Evolutionary conservation across 208 protist genomes (phyloP), one percentile per base, ranked within the genome.

Genomic region (Trypanosoma boissoni): DNA sequence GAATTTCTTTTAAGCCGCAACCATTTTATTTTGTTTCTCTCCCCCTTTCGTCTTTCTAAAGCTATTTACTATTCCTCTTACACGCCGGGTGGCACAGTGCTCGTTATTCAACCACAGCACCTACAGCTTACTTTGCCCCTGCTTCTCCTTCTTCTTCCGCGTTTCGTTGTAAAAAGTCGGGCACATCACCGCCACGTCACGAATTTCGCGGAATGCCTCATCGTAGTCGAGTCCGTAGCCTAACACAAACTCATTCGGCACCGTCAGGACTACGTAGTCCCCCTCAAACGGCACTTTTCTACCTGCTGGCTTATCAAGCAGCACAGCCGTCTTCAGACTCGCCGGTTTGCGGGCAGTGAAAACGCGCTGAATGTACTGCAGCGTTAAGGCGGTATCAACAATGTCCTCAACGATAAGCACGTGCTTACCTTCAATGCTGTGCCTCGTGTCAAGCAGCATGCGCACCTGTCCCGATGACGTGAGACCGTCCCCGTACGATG

Each of bases 161-260:
- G 24, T 34, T 8, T 62, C 78, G 61, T 74, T 59, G 69, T 91
- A 90, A 51, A 86, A 80, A 41, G 70, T 55, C 7, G 71, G 72
- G 48, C 83, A 76, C 39, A 94, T 71, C 37, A 83, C 76, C 42
- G 72, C 72, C 37, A 96, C 77, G 50, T 94, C 83, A 27, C 80
- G 83, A 50, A 97, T 56, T 64, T 86, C 82, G 31, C 92, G 72
- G 72, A 83, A 95, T 14, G 67, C 24, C 64, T 94, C 86, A 14
- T 72, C 80, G 53, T 82, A 97, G 72, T 97, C 92, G 26, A 97
- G 62, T 34, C 92, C 92, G 70, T 97, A 97, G 63, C 92, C 92
- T 42, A 97, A 74, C 20, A 96, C 85, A 66, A 95, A 95, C 18
- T 34, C 70, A 42, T 91, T 54, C 0, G 79, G 77, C 14, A 97